Percentiles rank a stretch among this genome's conserved stretches.
Evolutionary conservation across 331 rosid genomes (phyloP).

Genomic region (Stylosanthes scabra): DNA sequence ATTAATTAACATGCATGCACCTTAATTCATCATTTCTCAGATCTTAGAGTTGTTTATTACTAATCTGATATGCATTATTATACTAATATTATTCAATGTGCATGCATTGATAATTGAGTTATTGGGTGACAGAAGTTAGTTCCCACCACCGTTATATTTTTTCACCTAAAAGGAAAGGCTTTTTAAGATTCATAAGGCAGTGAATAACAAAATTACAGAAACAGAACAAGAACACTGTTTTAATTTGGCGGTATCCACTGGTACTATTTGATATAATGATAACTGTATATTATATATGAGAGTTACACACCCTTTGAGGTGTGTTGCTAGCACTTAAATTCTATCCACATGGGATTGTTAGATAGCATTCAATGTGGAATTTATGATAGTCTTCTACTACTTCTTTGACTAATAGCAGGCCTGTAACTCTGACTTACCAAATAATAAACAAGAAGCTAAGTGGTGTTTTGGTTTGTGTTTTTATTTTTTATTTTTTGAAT

Average conservation of each 20-base stretch:
- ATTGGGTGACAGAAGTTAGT: not conserved
- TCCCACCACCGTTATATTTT: not conserved
- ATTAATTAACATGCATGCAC: slow-evolving; percentile 28
- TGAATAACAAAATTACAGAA: slow-evolving; percentile 4
- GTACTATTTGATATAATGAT: not conserved
- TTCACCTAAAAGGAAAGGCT: slow-evolving; percentile 2
- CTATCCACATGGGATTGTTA: slow-evolving; percentile 47
- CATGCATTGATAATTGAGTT: slow-evolving; percentile 29
- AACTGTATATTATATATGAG: not conserved
- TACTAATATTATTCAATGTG: not conserved
- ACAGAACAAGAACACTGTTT: slow-evolving; percentile 5
- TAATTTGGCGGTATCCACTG: not conserved
- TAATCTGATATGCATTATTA: not conserved
- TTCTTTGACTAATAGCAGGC: slow-evolving; percentile 1
- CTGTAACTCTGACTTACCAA: slow-evolving; percentile 10
- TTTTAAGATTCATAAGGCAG: not conserved
- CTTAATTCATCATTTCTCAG: slow-evolving; percentile 16
- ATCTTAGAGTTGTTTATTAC: not conserved
- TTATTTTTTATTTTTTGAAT: not conserved
- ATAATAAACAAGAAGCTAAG: slow-evolving; percentile 4
- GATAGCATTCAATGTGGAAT: slow-evolving; percentile 42
- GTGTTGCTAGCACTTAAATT: slow-evolving; percentile 30
- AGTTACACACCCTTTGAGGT: slow-evolving; percentile 20
- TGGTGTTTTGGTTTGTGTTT: not conserved
- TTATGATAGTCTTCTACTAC: slow-evolving; percentile 24